Base-by-base conservation (phyloP, 345 rosid species). In the Balakata baccata region DNA sequence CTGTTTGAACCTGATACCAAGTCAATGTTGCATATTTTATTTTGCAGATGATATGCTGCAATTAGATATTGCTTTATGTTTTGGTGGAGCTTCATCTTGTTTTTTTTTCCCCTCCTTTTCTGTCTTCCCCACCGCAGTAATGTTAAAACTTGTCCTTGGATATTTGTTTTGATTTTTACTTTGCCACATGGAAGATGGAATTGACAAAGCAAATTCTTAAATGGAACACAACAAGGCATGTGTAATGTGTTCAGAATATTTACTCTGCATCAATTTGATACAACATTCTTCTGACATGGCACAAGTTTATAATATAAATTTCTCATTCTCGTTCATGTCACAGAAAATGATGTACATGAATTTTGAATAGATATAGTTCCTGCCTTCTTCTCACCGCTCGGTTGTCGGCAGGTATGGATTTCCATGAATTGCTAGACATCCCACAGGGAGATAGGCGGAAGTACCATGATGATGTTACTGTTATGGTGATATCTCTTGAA, bases 401-500 rank as follows among this genome's bases (percentile, higher is more conserved):
- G 34, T 29, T 29, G 34, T 29, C 34, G 34, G 82, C 75, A 94
- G 98, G 98, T 56, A 87, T 94, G 95, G 92, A 84, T 76, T 87
- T 94, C 75, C 97, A 92, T 78, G 98, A 94, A 74, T 79, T 94
- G 66, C 88, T 94, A 1, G 97, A 94, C 84, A 90, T 94, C 39
- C 98, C 98, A 7, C 98, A 92, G 84, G 98, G 98, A 54, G 98
- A 94, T 79, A 83, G 98, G 51, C 84, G 98, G 73, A 94, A 92
- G 83, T 94, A 92, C 81, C 98, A 94, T 66, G 98, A 94, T 1
- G 98, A 94, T 77, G 96, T 93, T 72, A 92, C 98, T 11, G 96
- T 95, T 16, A 88, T 95, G 92, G 91, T 95, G 82, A 85, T 95
- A 83, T 93, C 99, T 2, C 91, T 95, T 39, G 99, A 89, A 84